Conservation (phyloP, 2,329 filamentous ascomycete genomes). For the Trichoderma afroharzianum region DNA sequence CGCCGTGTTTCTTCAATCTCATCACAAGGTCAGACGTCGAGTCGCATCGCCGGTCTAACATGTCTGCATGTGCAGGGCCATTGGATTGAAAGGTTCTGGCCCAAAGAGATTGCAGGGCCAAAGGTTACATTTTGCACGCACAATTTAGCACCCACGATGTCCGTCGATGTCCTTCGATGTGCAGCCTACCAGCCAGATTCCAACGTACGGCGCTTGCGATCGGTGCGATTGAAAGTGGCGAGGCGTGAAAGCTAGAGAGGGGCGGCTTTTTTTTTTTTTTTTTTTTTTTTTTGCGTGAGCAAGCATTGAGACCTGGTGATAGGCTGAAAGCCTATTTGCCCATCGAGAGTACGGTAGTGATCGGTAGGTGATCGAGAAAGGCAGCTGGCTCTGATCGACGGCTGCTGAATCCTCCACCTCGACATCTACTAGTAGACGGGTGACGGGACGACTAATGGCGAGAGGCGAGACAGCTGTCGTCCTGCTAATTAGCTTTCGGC, state of each 20-base stretch:
- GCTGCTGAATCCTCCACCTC: neutral
- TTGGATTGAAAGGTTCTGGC: neutral
- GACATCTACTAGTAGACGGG: neutral
- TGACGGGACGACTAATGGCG: neutral
- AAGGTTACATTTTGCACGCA: neutral
- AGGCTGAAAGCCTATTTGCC: neutral
- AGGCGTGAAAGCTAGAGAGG: neutral
- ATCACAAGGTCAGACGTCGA: neutral
- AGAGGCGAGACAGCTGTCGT: neutral
- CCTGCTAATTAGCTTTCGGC: neutral
- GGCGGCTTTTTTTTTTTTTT: neutral
- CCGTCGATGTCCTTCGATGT: neutral
- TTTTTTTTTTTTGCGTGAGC: neutral
- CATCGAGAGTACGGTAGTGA: constrained; percentile 1
- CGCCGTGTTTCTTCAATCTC: neutral
- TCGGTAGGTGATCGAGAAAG: neutral
- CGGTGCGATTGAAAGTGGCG: neutral
- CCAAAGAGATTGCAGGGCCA: neutral
- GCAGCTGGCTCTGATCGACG: neutral
- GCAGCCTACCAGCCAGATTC: neutral
- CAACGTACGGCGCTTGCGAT: neutral
- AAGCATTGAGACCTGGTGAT: neutral
- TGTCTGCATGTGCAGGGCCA: neutral
- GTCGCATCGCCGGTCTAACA: neutral
- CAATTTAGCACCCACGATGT: neutral